Percentiles rank a stretch among this genome's conserved stretches.
Conservation (phyloP, 2,329 filamentous ascomycete species). For the Septoria petroselini region DNA sequence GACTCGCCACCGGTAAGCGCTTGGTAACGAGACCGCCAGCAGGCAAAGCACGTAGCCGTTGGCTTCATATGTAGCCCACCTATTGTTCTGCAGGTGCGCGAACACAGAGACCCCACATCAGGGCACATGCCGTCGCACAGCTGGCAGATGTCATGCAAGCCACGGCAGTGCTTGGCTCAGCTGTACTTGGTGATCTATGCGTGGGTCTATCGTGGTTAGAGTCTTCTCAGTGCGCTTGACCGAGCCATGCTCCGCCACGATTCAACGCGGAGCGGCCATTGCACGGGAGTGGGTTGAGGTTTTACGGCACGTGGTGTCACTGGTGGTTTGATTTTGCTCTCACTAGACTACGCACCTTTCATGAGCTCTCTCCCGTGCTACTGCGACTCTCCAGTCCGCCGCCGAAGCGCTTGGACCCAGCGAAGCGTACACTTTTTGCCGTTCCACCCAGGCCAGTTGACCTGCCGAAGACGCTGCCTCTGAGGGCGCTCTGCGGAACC, state of each 20-base stretch:
- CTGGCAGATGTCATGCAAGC: constrained; percentile 11
- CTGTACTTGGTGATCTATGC: background rate
- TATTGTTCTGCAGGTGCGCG: constrained; percentile 3
- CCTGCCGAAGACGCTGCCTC: constrained; percentile 23
- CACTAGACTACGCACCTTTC: background rate
- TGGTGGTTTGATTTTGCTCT: too few relatives aligned
- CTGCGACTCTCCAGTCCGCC: constrained; percentile 15
- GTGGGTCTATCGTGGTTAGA: too few relatives aligned
- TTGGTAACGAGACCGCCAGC: constrained; percentile 6
- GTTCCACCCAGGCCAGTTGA: constrained; percentile 23
- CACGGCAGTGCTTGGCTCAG: constrained; percentile 1
- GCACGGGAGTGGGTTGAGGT: background rate
- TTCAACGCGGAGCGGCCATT: background rate
- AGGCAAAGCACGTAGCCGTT: constrained; percentile 2
- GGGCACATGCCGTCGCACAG: constrained; percentile 4
- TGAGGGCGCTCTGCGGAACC: constrained; percentile 25
- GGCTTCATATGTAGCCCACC: background rate
- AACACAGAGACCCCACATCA: constrained; percentile 1
- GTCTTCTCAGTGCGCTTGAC: background rate
- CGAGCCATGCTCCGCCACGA: background rate
- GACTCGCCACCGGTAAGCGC: background rate
- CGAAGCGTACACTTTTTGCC: constrained; percentile 31
- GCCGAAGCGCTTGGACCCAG: constrained; percentile 23
- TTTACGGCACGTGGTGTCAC: too few relatives aligned
- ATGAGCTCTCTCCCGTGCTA: constrained; percentile 17